phyloP scores from a whole-genome alignment of 768 basidiomycete species.

The Tephrocybe sp. region DNA sequence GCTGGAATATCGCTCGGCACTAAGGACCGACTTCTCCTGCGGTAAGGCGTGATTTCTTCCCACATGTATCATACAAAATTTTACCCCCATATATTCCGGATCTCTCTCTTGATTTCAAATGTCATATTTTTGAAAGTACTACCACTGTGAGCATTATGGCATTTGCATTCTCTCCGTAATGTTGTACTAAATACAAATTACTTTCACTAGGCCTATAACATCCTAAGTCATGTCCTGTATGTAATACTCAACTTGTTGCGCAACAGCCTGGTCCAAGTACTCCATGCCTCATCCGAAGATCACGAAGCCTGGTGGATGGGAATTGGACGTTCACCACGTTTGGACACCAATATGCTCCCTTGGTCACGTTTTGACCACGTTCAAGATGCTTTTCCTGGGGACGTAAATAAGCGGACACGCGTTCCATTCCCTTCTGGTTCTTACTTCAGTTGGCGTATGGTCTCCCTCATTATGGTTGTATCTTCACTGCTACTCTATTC shows the following conservation, averaged over 20 bases:
- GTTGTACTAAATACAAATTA: too few species aligned
- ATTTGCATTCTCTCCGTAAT: background rate
- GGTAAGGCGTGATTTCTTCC: conserved; percentile 2
- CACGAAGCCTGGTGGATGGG: background rate
- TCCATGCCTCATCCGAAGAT: background rate
- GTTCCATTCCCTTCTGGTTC: background rate
- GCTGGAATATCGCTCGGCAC: too few species aligned
- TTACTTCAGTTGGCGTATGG: background rate
- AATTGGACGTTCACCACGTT: conserved; percentile 1
- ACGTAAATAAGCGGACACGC: conserved; percentile 11
- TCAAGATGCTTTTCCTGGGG: background rate
- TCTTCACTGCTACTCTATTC: too few species aligned
- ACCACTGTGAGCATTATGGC: background rate
- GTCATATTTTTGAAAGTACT: background rate
- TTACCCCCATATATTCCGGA: conserved; percentile 2
- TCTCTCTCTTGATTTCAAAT: background rate
- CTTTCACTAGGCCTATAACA: background rate
- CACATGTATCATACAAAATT: background rate
- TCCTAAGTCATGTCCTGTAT: background rate
- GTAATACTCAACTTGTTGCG: too few species aligned
- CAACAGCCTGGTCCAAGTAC: too few species aligned
- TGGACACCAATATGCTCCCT: conserved; percentile 2
- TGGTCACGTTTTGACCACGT: conserved; percentile 9
- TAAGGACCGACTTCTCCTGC: too few species aligned
- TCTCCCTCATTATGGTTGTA: background rate